These are phyloP conservation scores for Dendrobium huoshanense DNA, from an alignment of 106 monocot species.

Conservation along the genomic window DNA sequence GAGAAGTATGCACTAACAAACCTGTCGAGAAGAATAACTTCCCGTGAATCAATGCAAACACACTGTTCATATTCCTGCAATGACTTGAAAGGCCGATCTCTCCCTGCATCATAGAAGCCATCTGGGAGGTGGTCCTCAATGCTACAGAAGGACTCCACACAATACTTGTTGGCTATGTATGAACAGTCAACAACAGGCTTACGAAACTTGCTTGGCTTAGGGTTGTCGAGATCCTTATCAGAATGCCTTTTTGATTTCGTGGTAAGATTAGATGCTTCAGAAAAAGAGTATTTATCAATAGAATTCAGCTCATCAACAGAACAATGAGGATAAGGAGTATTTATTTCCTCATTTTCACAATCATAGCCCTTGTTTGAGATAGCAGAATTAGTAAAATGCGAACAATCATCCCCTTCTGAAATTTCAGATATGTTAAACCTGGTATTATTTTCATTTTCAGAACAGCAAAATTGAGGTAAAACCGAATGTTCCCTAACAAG, in stretches of 20 bases:
- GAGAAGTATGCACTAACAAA: conserved; percentile 13
- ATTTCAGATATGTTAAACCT: conserved; percentile 11
- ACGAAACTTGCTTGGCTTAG: conserved; percentile 72
- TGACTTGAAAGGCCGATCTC: conserved; percentile 68
- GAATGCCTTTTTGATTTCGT: conserved; percentile 68
- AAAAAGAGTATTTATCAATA: conserved; percentile 22
- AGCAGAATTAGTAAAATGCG: conserved; percentile 29
- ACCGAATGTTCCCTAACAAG: background rate
- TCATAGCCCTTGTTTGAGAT: conserved; percentile 17
- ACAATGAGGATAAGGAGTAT: conserved; percentile 7
- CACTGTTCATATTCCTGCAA: conserved; percentile 55
- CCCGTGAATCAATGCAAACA: conserved; percentile 63
- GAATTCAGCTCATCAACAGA: conserved; percentile 7
- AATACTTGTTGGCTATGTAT: conserved; percentile 67
- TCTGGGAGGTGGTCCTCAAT: conserved; percentile 74
- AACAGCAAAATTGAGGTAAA: conserved; percentile 15
- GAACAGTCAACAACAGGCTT: conserved; percentile 50
- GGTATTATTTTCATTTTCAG: conserved; percentile 11
- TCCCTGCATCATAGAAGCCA: conserved; percentile 99
- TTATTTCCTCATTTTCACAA: conserved; percentile 25
- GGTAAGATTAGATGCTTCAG: conserved; percentile 27
- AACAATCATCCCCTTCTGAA: conserved; percentile 13
- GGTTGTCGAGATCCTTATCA: conserved; percentile 67
- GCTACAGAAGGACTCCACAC: conserved; percentile 72
- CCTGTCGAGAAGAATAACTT: conserved; percentile 97